Percentiles rank a stretch among this genome's conserved stretches.
Conservation (phyloP, 2,329 filamentous ascomycete genomes). For the Elsinoe perseae region DNA sequence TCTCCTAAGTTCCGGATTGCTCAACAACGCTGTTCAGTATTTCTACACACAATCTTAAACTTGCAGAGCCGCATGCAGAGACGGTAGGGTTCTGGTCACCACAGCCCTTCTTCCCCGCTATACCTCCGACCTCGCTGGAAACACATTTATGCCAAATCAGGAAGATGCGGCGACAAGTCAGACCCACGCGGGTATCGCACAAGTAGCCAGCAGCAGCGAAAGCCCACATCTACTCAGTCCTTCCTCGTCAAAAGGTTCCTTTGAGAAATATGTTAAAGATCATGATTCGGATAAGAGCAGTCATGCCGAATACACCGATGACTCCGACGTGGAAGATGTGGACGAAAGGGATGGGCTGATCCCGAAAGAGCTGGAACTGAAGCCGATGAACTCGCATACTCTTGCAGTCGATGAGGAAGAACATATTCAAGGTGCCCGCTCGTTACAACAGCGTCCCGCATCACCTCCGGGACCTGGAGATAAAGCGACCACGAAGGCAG, state of each 20-base stretch:
- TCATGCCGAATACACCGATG: background rate
- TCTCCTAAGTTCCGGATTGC: background rate
- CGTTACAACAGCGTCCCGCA: background rate
- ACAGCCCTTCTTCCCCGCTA: background rate
- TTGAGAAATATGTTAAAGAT: slow-evolving; percentile 12
- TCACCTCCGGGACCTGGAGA: slow-evolving; percentile 16
- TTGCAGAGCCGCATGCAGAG: background rate
- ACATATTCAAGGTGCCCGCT: background rate
- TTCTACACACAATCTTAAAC: background rate
- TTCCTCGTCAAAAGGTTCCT: background rate
- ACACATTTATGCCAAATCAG: background rate
- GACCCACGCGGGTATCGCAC: background rate
- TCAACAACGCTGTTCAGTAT: background rate
- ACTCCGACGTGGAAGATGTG: slow-evolving; percentile 5
- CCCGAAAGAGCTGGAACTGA: background rate
- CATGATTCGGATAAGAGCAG: slow-evolving; percentile 4
- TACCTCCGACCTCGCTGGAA: background rate
- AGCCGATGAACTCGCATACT: background rate
- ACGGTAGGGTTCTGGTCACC: background rate
- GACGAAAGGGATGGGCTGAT: slow-evolving; percentile 13
- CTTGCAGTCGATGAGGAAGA: slow-evolving; percentile 18
- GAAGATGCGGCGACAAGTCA: background rate
- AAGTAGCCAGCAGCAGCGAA: background rate
- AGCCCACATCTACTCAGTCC: slow-evolving; percentile 4
- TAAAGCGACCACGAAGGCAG: slow-evolving; percentile 29